phyloP scores from a whole-genome alignment of 805 yeast genomes.

The Saturnispora sekii region DNA sequence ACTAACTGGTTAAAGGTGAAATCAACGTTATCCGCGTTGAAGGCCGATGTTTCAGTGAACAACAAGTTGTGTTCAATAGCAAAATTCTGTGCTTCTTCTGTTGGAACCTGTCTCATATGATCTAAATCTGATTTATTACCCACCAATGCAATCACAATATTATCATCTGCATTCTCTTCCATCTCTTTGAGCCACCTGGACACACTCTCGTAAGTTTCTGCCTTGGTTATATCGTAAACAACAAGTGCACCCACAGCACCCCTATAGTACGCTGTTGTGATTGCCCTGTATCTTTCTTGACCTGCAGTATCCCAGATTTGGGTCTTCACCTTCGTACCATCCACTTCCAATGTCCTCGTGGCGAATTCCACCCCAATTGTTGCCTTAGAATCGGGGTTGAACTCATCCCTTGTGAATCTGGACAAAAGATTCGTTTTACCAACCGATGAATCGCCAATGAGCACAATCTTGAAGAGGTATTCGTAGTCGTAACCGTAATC shows the following conservation, averaged over 20 bases:
- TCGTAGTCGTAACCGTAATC: slow-evolving; percentile 80
- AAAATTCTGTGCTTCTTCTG: slow-evolving; percentile 93
- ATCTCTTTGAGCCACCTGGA: slow-evolving; percentile 86
- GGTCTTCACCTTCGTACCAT: slow-evolving; percentile 75
- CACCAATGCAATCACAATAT: slow-evolving; percentile 87
- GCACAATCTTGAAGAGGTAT: slow-evolving; percentile 83
- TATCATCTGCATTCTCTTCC: slow-evolving; percentile 86
- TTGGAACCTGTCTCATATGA: slow-evolving; percentile 92
- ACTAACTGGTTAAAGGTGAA: slow-evolving; percentile 87
- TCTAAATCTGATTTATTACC: slow-evolving; percentile 89
- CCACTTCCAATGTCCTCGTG: slow-evolving; percentile 84
- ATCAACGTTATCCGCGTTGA: slow-evolving; percentile 91
- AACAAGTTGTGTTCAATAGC: slow-evolving; percentile 86
- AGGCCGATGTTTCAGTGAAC: slow-evolving; percentile 93
- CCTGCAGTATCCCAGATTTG: slow-evolving; percentile 99
- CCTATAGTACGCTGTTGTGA: slow-evolving; percentile 92
- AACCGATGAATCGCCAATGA: slow-evolving; percentile 95
- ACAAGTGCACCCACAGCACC: slow-evolving; percentile 98
- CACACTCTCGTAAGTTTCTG: slow-evolving; percentile 77
- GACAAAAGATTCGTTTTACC: slow-evolving; percentile 92
- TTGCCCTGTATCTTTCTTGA: slow-evolving; percentile 96
- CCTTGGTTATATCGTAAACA: slow-evolving; percentile 90
- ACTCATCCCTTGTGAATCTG: slow-evolving; percentile 91
- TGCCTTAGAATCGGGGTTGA: slow-evolving; percentile 85
- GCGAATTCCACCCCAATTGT: slow-evolving; percentile 99